These are phyloP conservation scores for Petunia axillaris DNA, from an alignment of 257 asterid genomes.

Conservation along the genomic window DNA sequence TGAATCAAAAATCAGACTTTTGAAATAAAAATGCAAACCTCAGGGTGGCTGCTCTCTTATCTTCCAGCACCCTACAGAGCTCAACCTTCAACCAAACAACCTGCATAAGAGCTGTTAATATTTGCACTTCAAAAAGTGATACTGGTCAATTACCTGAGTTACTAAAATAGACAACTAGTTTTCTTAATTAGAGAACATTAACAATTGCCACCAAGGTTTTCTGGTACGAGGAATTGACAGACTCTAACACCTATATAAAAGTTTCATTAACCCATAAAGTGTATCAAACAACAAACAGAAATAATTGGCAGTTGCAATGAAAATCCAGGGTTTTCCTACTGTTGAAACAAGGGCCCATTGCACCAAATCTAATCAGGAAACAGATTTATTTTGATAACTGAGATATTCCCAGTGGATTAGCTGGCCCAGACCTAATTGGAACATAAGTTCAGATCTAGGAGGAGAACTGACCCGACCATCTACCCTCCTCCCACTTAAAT, in stretches of 20 bases:
- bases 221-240: slow-evolving; percentile 2
- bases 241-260: slow-evolving; percentile 14
- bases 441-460: not conserved
- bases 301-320: not conserved
- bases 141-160: slow-evolving; percentile 9
- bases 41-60: slow-evolving; percentile 78
- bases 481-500: not conserved
- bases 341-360: not conserved
- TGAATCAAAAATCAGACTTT: not conserved
- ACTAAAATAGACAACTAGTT: slow-evolving; percentile 18
- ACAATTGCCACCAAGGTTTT: not conserved
- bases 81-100: slow-evolving; percentile 89
- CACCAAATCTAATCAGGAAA: not conserved
- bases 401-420: not conserved
- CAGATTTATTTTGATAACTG: not conserved
- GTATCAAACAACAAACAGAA: not conserved
- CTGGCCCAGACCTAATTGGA: not conserved
- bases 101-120: slow-evolving; percentile 52
- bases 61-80: slow-evolving; percentile 79
- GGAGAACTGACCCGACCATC: not conserved
- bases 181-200: not conserved
- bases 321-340: slow-evolving; percentile 1
- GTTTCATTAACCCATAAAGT: not conserved
- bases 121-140: slow-evolving; percentile 28
- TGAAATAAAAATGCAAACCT: slow-evolving; percentile 51